Evolutionary conservation across 2,329 filamentous ascomycete species (phyloP), one percentile per base, ranked within the genome.

Genomic region (Penicillium sp.): DNA sequence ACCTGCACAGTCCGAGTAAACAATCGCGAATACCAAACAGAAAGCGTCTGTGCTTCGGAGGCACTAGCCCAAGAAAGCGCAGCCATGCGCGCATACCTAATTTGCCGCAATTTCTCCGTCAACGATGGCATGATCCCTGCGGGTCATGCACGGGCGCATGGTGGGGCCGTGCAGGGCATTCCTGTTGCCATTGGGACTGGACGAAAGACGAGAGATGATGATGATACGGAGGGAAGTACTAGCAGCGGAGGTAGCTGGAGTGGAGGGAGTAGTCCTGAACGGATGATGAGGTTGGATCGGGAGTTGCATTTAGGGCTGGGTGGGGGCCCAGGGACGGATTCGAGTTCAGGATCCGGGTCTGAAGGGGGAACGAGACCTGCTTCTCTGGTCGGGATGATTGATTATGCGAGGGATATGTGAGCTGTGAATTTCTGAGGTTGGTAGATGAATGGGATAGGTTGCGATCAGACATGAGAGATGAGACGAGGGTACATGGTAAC

Each of bases 61-160:
- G 81, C 85, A 48, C 82, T 96, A 63, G 93, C 93, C 47, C 90
- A 92, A 71, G 93, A 98, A 75, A 95, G 93, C 69, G 93, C 93
- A 26, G 93, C 93, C 59, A 96, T 96, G 85, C 90, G 92, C 61
- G 93, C 93, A 56, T 98, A 96, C 77, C 93, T 96, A 86, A 95
- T 97, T 65, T 97, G 93, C 82, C 89, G 92, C 63, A 96, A 96
- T 82, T 97, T 97, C 79, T 96, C 91, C 55, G 90, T 96, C 75
- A 97, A 96, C 73, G 92, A 96, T 68, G 93, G 93, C 73, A 96
- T 96, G 91, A 85, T 84, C 62, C 85, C 70, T 70, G 82, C 65
- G 68, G 86, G 76, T 63, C 83, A 73, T 78, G 82, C 69, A 74
- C 83, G 39, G 19, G 82, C 69, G 74, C 83, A 73, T 71, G 84